Evolutionary conservation across 768 basidiomycete species (phyloP).

Genomic region (Pisolithus marmoratus): DNA sequence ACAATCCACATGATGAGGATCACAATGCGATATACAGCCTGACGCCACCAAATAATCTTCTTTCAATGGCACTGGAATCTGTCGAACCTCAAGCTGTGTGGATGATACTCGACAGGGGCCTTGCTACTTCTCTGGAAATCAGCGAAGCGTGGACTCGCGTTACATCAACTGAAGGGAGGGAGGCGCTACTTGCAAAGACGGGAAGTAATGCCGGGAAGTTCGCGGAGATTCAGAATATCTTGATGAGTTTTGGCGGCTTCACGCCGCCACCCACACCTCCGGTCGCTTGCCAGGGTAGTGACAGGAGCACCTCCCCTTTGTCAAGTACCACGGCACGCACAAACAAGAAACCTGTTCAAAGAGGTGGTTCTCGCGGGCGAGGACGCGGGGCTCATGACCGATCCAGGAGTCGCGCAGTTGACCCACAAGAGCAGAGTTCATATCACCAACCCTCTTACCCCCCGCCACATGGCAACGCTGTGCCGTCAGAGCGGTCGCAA

Average conservation of each 20-base stretch:
- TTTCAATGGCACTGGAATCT: conserved; percentile 56
- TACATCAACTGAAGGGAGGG: conserved; percentile 32
- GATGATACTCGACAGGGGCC: conserved; percentile 54
- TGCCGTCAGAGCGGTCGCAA: conserved; percentile 6
- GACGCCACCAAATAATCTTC: conserved; percentile 36
- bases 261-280: conserved; percentile 38
- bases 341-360: conserved; percentile 5
- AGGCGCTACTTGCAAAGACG: conserved; percentile 17
- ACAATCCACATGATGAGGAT: conserved; percentile 52
- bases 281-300: conserved; percentile 5
- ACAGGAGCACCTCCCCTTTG: conserved; percentile 6
- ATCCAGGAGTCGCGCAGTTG: neutral
- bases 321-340: conserved; percentile 11
- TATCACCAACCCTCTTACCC: conserved; percentile 6
- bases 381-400: conserved; percentile 11
- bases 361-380: conserved; percentile 2
- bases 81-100: conserved; percentile 59
- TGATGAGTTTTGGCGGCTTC: conserved; percentile 47
- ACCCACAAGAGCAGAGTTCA: neutral
- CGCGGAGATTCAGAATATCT: conserved; percentile 46
- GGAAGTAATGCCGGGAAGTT: conserved; percentile 31
- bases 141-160: conserved; percentile 46
- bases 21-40: conserved; percentile 42
- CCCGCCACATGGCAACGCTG: conserved; percentile 7
- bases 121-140: conserved; percentile 46